A percentile compares a stretch with the other conserved stretches of the same genome.
Evolutionary conservation across 2,329 filamentous ascomycete genomes (phyloP).

Genomic region (Camptophora hylomeconis): DNA sequence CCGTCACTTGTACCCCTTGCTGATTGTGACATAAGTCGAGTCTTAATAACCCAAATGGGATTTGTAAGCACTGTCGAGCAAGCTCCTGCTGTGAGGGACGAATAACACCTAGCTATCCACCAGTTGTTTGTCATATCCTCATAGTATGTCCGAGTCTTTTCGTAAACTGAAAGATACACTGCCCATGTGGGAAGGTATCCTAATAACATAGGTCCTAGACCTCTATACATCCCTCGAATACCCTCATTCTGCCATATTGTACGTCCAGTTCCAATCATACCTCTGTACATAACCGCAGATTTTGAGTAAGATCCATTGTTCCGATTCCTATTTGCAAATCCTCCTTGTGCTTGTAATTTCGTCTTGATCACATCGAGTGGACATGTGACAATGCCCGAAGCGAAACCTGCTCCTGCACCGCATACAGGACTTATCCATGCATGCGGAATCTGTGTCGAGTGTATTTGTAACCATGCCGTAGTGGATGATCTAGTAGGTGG

Average conservation of each 20-base stretch:
- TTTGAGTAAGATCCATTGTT: slow-evolving; percentile 26
- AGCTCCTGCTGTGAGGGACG: slow-evolving; percentile 78
- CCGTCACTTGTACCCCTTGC: slow-evolving; percentile 39
- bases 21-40: slow-evolving; percentile 87
- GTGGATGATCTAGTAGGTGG: slow-evolving; percentile 19
- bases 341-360: slow-evolving; percentile 88
- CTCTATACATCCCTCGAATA: slow-evolving; percentile 79
- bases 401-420: slow-evolving; percentile 79
- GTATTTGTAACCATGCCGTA: slow-evolving; percentile 26
- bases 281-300: slow-evolving; percentile 58
- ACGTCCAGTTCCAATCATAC: slow-evolving; percentile 71
- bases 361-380: slow-evolving; percentile 99
- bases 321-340: slow-evolving; percentile 47
- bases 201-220: slow-evolving; percentile 83
- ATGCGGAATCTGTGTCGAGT: slow-evolving; percentile 38
- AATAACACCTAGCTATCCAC: slow-evolving; percentile 71
- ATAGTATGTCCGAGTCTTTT: slow-evolving; percentile 66
- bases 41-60: slow-evolving; percentile 99
- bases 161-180: slow-evolving; percentile 94
- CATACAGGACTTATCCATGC: slow-evolving; percentile 64
- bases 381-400: slow-evolving; percentile 87
- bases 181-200: slow-evolving; percentile 97
- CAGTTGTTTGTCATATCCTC: slow-evolving; percentile 53
- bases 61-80: slow-evolving; percentile 92
- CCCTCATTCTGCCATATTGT: slow-evolving; percentile 85